phyloP scores from a whole-genome alignment of 306 rosid species.

The Coriaria nepalensis region DNA sequence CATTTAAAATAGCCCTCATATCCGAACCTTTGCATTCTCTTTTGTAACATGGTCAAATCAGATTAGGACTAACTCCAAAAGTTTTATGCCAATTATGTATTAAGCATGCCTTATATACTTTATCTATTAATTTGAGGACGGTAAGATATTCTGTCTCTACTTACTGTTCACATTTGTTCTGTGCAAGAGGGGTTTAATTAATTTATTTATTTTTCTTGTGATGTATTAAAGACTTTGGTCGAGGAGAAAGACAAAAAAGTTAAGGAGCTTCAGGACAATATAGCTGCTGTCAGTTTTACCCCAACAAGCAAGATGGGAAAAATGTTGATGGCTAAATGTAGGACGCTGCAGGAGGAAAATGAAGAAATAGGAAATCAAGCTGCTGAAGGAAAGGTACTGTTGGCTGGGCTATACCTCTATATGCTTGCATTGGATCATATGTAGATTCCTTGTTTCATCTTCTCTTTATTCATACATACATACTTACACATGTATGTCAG shows the following conservation, averaged over 20 bases:
- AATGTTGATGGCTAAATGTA: constrained; percentile 90
- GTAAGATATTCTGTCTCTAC: too few relatives aligned
- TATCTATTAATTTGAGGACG: too few relatives aligned
- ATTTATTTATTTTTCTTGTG: background rate
- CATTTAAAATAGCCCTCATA: too few relatives aligned
- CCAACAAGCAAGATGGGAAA: constrained; percentile 96
- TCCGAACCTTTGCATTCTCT: too few relatives aligned
- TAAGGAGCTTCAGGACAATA: constrained; percentile 80
- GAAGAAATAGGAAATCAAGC: constrained; percentile 97
- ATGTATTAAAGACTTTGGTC: constrained; percentile 47
- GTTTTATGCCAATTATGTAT: too few relatives aligned
- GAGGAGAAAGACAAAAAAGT: constrained; percentile 81
- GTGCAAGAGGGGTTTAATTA: too few relatives aligned
- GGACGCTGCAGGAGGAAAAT: constrained; percentile 92
- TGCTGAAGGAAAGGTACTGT: constrained; percentile 80
- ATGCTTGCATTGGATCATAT: constrained; percentile 3
- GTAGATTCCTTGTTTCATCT: background rate
- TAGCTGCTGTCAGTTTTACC: constrained; percentile 72
- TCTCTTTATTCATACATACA: background rate
- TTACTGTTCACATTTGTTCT: too few relatives aligned
- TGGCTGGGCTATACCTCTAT: background rate
- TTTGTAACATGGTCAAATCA: too few relatives aligned
- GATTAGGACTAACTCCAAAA: too few relatives aligned
- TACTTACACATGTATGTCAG: too few relatives aligned
- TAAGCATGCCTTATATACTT: too few relatives aligned